Evolutionary conservation across 2,329 filamentous ascomycete genomes (phyloP).

Genomic region (Ophiostoma fasciatum): DNA sequence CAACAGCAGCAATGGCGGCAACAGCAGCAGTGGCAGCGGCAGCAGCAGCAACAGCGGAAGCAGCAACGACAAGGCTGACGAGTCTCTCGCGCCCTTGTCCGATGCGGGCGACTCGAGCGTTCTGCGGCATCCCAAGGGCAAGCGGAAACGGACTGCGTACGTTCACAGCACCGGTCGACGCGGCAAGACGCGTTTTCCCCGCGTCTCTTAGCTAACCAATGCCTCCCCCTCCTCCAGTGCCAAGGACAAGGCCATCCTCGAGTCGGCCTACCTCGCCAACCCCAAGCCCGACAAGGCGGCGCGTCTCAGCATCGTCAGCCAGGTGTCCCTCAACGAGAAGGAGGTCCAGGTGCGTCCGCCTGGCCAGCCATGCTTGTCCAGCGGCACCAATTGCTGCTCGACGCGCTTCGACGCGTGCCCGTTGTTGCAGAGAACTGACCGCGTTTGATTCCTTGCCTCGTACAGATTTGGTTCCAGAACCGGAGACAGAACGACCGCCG

Average conservation of each 20-base stretch:
- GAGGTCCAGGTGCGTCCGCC: slow-evolving; percentile 97
- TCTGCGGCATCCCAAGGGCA: slow-evolving; percentile 38
- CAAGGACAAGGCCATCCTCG: slow-evolving; percentile 78
- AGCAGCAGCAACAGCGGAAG: neutral
- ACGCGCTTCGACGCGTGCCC: no score
- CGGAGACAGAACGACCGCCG: slow-evolving; percentile 82
- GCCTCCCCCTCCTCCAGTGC: slow-evolving; percentile 35
- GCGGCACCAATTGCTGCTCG: no score
- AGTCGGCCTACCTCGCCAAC: slow-evolving; percentile 71
- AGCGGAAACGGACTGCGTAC: slow-evolving; percentile 50
- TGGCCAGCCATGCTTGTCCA: no score
- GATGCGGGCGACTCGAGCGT: slow-evolving; percentile 7
- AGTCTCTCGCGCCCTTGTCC: slow-evolving; percentile 7
- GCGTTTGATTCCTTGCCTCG: no score
- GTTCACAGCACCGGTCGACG: slow-evolving; percentile 14
- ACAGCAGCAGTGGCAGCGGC: slow-evolving; percentile 2
- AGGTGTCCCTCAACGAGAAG: slow-evolving; percentile 82
- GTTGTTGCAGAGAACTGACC: no score
- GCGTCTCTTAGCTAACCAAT: neutral
- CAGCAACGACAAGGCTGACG: slow-evolving; percentile 6
- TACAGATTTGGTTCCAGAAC: slow-evolving; percentile 95
- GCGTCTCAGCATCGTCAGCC: slow-evolving; percentile 69
- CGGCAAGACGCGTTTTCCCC: neutral
- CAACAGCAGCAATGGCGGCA: slow-evolving; percentile 7
- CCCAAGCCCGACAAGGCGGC: slow-evolving; percentile 84